Conservation (phyloP, 1,139 yeast genomes). For the Yamadazyma triangularis region DNA sequence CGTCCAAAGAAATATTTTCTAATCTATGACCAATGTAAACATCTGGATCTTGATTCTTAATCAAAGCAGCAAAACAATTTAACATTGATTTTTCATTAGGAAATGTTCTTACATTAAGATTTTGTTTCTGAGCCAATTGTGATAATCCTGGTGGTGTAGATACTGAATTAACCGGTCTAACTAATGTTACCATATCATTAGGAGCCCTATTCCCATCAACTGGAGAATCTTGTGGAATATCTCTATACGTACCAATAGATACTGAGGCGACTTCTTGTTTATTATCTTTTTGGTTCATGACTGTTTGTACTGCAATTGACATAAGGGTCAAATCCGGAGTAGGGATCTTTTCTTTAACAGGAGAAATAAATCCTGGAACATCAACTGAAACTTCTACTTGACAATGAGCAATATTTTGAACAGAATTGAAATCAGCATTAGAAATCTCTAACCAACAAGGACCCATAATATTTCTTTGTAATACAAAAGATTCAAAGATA, state of each 20-base stretch:
- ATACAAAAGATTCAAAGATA: conserved; percentile 80
- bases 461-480: conserved; percentile 86
- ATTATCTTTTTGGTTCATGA: conserved; percentile 64
- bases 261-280: conserved; percentile 87
- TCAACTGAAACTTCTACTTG: conserved; percentile 63
- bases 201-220: conserved; percentile 54
- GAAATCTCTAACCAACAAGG: conserved; percentile 91
- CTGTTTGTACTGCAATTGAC: conserved; percentile 75
- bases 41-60: conserved; percentile 82
- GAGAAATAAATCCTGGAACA: conserved; percentile 46
- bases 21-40: conserved; percentile 83
- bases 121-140: conserved; percentile 49
- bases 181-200: conserved; percentile 57
- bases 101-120: conserved; percentile 48
- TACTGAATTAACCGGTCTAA: conserved; percentile 63
- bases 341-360: conserved; percentile 42
- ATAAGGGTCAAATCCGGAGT: conserved; percentile 59
- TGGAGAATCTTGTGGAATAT: conserved; percentile 71
- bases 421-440: conserved; percentile 55
- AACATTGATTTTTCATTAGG: conserved; percentile 73
- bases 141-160: conserved; percentile 74
- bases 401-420: conserved; percentile 76
- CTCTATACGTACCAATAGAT: conserved; percentile 63
- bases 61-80: conserved; percentile 65
- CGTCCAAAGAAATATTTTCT: conserved; percentile 75